phyloP scores from a whole-genome alignment of 495 filamentous ascomycete genomes.

The Trichocladium antarcticum region DNA sequence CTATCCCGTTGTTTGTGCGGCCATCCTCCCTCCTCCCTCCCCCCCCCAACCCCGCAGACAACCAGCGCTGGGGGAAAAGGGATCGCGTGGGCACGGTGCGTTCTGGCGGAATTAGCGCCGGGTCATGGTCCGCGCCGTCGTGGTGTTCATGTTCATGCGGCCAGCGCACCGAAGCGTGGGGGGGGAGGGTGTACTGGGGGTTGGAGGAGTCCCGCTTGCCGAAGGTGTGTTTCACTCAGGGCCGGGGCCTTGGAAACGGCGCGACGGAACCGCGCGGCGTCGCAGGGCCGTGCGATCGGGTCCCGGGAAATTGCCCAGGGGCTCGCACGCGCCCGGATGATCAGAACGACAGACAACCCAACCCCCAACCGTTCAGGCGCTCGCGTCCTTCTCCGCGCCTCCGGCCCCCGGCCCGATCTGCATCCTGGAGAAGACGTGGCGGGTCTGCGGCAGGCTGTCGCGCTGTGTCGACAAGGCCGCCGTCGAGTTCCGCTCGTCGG shows the following conservation, averaged over 20 bases:
- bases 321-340: conserved; percentile 2
- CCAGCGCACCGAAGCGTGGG: too few relatives aligned
- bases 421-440: conserved; percentile 52
- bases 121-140: too few relatives aligned
- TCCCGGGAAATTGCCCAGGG: conserved; percentile 20
- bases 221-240: conserved; percentile 16
- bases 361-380: conserved; percentile 4
- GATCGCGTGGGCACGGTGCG: too few relatives aligned
- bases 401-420: conserved; percentile 17
- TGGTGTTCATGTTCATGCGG: too few relatives aligned
- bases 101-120: too few relatives aligned
- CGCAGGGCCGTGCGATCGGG: conserved; percentile 23
- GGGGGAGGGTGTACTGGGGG: neutral
- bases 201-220: conserved; percentile 5
- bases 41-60: too few relatives aligned
- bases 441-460: conserved; percentile 65
- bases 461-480: conserved; percentile 51
- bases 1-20: too few relatives aligned
- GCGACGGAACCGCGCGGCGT: conserved; percentile 20
- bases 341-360: neutral
- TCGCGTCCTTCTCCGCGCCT: neutral
- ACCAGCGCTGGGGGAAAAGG: too few relatives aligned
- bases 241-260: conserved; percentile 11
- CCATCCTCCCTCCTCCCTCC: too few relatives aligned
- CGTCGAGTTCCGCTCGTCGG: conserved; percentile 55